phyloP scores from a whole-genome alignment of 371 early-diverging fungal species.

The Vavraia culicis region DNA sequence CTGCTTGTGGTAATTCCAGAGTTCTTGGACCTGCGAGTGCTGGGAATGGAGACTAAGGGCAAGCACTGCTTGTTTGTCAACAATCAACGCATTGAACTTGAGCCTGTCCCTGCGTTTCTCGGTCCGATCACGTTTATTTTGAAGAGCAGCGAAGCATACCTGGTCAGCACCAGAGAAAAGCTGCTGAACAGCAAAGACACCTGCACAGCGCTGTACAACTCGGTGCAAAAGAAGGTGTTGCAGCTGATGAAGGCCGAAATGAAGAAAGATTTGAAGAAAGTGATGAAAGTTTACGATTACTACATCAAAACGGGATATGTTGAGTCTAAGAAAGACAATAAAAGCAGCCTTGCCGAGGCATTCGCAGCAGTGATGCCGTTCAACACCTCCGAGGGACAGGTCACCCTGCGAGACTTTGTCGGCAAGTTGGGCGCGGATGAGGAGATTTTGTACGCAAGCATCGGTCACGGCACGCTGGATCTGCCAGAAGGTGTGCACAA shows the following conservation, averaged over 20 bases:
- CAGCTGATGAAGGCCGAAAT: neutral
- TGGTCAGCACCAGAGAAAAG: constrained; percentile 1
- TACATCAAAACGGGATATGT: constrained; percentile 1
- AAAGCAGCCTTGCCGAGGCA: neutral
- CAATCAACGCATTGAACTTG: neutral
- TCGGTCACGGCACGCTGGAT: neutral
- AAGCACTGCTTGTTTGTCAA: neutral
- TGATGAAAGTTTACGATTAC: neutral
- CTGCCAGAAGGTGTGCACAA: neutral
- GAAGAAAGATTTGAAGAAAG: neutral
- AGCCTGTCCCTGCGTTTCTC: neutral
- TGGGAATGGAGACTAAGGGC: constrained; percentile 7
- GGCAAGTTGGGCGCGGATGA: too few species aligned
- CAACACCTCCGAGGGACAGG: neutral
- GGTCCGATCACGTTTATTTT: neutral
- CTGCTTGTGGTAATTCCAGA: constrained; percentile 4
- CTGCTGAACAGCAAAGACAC: constrained; percentile 2
- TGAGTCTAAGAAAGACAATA: neutral
- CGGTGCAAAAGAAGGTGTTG: neutral
- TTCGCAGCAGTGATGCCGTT: constrained; percentile 1
- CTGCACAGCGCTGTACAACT: neutral
- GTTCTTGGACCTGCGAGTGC: neutral
- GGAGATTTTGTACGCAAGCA: neutral
- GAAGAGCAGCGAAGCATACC: constrained; percentile 1
- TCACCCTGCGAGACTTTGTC: neutral